These are phyloP conservation scores for Henningerozyma blattae DNA, from an alignment of 805 yeast species.

Conservation along the genomic window DNA sequence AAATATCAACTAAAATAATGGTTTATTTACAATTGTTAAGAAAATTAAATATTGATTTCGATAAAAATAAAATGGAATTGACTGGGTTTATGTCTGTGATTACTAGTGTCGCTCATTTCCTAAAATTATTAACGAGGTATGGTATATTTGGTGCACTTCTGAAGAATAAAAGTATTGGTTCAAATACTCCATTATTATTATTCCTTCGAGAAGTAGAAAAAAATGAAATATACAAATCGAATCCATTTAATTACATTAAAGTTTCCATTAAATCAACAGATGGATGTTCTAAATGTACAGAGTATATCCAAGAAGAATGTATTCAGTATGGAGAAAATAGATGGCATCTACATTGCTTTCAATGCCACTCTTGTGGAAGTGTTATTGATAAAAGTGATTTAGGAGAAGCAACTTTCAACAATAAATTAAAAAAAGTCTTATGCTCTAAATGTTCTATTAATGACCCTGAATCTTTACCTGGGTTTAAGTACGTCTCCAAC, in stretches of 20 bases:
- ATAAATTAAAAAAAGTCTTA: constrained; percentile 26
- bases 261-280: constrained; percentile 59
- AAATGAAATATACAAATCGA: constrained; percentile 28
- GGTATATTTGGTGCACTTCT: constrained; percentile 72
- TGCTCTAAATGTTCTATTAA: constrained; percentile 54
- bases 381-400: constrained; percentile 28
- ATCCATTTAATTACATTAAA: constrained; percentile 30
- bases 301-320: constrained; percentile 80
- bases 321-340: constrained; percentile 45
- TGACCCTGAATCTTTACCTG: constrained; percentile 37
- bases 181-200: constrained; percentile 48
- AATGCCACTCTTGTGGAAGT: constrained; percentile 48
- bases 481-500: constrained; percentile 53
- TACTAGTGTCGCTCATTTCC: constrained; percentile 85
- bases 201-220: constrained; percentile 44
- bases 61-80: constrained; percentile 22
- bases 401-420: constrained; percentile 37
- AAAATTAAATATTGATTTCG: constrained; percentile 34
- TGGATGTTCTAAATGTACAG: constrained; percentile 56
- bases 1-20: constrained; percentile 81
- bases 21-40: constrained; percentile 75
- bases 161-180: constrained; percentile 42
- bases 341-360: constrained; percentile 75
- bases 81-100: constrained; percentile 69
- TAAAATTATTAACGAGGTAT: constrained; percentile 71